phyloP scores from a whole-genome alignment of 78 protist genomes.

The Emiliania huxleyi region DNA sequence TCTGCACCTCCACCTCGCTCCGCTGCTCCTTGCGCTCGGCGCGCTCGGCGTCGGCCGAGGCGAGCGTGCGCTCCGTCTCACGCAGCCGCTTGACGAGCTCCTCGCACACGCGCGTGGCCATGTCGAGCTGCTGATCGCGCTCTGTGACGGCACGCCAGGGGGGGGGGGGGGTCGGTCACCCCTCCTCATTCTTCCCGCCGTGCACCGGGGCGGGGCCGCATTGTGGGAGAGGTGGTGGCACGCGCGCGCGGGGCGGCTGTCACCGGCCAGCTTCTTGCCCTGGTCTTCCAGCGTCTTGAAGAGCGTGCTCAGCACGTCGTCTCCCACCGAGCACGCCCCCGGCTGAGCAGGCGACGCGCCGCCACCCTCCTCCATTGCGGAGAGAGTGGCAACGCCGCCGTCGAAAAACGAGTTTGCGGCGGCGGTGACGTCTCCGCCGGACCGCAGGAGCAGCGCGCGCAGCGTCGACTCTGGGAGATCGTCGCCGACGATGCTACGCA shows the following conservation, averaged over 20 bases:
- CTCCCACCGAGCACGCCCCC: not conserved
- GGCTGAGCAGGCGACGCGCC: not conserved
- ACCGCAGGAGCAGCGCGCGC: not conserved
- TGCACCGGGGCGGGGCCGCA: no score
- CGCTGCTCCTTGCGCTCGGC: not conserved
- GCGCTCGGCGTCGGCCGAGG: not conserved
- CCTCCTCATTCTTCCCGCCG: no score
- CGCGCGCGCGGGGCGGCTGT: no score
- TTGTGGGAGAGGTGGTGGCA: no score
- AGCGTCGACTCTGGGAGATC: not conserved
- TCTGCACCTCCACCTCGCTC: not conserved
- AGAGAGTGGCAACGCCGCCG: not conserved
- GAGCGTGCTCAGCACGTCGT: not conserved
- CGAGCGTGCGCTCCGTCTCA: not conserved
- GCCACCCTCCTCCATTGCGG: no score
- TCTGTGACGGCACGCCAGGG: not conserved
- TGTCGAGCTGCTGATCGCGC: constrained; percentile 25
- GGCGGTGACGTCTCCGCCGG: not conserved
- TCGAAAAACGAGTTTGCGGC: constrained; percentile 2
- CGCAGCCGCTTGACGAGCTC: not conserved
- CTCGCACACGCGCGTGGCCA: not conserved
- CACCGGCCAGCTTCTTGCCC: not conserved
- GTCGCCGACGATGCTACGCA: not conserved
- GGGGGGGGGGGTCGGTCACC: no score
- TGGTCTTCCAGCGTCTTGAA: not conserved